Conservation (phyloP, 208 protist genomes). For the Herpetomonas samuelpessoai region DNA sequence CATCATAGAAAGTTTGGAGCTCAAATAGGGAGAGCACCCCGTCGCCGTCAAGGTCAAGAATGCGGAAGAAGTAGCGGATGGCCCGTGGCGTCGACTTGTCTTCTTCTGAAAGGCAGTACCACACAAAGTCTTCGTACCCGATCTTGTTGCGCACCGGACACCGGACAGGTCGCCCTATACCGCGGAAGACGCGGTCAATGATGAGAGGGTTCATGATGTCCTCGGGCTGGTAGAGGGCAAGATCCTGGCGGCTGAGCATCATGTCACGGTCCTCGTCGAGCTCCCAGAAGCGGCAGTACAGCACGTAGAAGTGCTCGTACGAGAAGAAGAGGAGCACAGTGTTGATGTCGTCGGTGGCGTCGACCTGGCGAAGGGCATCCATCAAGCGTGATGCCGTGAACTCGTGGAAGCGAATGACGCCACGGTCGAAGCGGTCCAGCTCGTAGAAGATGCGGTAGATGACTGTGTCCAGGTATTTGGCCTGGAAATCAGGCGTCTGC, state of each 20-base stretch:
- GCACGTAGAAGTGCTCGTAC: constrained; percentile 99
- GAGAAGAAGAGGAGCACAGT: constrained; percentile 94
- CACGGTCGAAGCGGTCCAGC: constrained; percentile 82
- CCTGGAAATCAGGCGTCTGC: constrained; percentile 93
- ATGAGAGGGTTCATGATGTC: constrained; percentile 79
- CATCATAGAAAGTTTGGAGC: constrained; percentile 91
- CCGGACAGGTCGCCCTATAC: constrained; percentile 39
- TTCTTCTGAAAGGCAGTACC: constrained; percentile 95
- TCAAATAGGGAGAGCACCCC: constrained; percentile 93
- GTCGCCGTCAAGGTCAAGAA: constrained; percentile 94
- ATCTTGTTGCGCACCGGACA: constrained; percentile 58
- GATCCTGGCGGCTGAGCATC: constrained; percentile 83
- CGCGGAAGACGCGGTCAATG: constrained; percentile 76
- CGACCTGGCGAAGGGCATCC: constrained; percentile 78
- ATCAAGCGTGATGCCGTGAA: constrained; percentile 70
- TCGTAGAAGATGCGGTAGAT: constrained; percentile 95
- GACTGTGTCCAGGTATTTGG: constrained; percentile 94
- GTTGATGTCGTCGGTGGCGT: constrained; percentile 90
- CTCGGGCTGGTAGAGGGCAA: constrained; percentile 82
- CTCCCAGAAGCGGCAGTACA: constrained; percentile 99
- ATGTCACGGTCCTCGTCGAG: constrained; percentile 95
- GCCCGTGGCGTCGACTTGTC: constrained; percentile 92
- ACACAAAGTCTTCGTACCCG: constrained; percentile 95
- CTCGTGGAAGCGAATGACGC: constrained; percentile 76
- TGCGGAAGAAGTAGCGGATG: constrained; percentile 95